Percentiles rank a stretch among this genome's conserved stretches.
phyloP scores from a whole-genome alignment of 75 land plant genomes.

The Selaginella moellendorffii region DNA sequence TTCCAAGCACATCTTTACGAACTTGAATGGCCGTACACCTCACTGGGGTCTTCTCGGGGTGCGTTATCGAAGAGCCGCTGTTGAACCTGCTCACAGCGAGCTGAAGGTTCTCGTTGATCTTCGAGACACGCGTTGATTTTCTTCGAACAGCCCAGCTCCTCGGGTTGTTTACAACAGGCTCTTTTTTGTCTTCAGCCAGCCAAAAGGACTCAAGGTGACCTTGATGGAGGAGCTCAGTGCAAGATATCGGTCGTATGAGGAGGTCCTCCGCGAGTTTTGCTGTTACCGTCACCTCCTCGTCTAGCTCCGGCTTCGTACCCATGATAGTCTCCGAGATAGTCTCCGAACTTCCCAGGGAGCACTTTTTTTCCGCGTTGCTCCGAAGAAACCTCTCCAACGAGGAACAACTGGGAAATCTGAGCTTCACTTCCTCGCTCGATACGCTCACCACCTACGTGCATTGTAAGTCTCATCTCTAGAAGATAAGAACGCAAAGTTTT shows the following conservation, averaged over 20 bases:
- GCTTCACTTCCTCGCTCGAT: not conserved
- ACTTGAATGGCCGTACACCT: constrained; percentile 1
- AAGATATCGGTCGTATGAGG: constrained; percentile 21
- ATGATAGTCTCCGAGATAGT: too few relatives aligned
- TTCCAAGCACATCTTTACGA: constrained; percentile 39
- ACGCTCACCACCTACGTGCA: not conserved
- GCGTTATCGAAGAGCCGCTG: not conserved
- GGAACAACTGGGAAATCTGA: not conserved
- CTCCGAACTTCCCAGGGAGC: not conserved
- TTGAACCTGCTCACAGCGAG: not conserved
- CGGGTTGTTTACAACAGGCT: not conserved
- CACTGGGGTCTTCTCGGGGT: not conserved
- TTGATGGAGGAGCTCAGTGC: constrained; percentile 16
- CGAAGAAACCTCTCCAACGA: not conserved
- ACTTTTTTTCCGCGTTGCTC: not conserved
- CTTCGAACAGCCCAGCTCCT: not conserved
- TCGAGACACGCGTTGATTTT: not conserved
- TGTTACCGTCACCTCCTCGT: constrained; percentile 44
- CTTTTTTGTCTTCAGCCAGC: constrained; percentile 15
- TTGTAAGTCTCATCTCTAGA: too few relatives aligned
- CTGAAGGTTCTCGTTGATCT: not conserved
- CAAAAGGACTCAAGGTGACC: constrained; percentile 35
- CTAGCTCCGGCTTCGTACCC: constrained; percentile 28
- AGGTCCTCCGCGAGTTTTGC: constrained; percentile 21
- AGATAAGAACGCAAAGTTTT: too few relatives aligned